Conservation (phyloP, 73 alveolate genomes). For the Paraurostyla sp. region DNA sequence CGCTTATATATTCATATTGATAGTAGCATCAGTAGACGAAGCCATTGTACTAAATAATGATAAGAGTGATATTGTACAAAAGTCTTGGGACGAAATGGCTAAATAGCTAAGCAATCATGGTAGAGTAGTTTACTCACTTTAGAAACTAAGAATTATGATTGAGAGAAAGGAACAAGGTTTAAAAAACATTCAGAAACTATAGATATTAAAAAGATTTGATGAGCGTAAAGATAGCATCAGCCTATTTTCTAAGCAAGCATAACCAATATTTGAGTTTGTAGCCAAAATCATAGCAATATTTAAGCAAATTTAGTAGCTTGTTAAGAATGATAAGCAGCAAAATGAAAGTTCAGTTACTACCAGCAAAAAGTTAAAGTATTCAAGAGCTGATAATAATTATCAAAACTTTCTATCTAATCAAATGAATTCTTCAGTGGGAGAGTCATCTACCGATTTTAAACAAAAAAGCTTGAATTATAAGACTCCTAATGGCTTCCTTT, state of each 20-base stretch:
- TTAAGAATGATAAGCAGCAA: not conserved
- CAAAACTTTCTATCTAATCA: no score
- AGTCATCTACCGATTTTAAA: no score
- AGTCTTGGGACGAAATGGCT: not conserved
- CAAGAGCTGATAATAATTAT: no score
- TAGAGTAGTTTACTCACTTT: constrained; percentile 3
- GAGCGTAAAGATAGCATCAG: not conserved
- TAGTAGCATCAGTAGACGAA: constrained; percentile 9
- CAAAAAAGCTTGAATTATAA: not conserved
- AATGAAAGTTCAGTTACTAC: no score
- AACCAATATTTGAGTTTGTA: not conserved
- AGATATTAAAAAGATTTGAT: not conserved
- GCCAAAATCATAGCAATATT: not conserved
- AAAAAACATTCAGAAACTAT: not conserved
- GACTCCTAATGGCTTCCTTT: not conserved
- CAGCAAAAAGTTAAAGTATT: no score
- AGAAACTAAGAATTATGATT: not conserved
- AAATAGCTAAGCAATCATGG: constrained; percentile 14
- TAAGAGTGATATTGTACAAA: not conserved
- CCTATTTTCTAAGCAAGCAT: not conserved
- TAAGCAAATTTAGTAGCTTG: not conserved
- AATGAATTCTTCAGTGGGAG: no score
- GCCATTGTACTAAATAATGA: constrained; percentile 14
- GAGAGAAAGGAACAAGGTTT: not conserved
- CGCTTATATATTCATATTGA: not conserved